phyloP scores from a whole-genome alignment of 495 filamentous ascomycete genomes.

The Apodospora peruviana region DNA sequence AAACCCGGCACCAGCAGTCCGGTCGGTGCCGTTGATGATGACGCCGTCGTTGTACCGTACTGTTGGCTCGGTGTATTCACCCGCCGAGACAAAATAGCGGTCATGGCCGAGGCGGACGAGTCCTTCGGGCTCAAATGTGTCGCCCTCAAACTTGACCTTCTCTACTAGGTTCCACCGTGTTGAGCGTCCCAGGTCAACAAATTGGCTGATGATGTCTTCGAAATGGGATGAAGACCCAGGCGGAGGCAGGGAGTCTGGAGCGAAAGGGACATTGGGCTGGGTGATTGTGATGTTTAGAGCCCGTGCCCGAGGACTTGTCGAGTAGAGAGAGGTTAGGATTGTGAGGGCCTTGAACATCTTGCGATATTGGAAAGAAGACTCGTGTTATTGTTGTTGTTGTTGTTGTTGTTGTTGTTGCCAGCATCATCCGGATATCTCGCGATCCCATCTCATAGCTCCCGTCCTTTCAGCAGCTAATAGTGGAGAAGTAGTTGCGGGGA shows the following conservation, averaged over 20 bases:
- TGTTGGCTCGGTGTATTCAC: constrained; percentile 22
- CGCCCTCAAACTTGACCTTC: constrained; percentile 27
- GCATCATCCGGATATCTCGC: too few relatives aligned
- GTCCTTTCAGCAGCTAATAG: too few relatives aligned
- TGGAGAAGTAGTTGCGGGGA: too few relatives aligned
- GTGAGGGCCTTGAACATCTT: constrained; percentile 1
- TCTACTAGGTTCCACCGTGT: constrained; percentile 28
- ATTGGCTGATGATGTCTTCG: constrained; percentile 26
- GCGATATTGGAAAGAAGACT: too few relatives aligned
- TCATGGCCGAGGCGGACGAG: constrained; percentile 27
- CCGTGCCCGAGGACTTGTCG: background rate
- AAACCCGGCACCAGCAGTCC: constrained; percentile 25
- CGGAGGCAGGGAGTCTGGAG: constrained; percentile 18
- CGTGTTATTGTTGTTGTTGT: too few relatives aligned
- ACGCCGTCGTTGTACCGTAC: constrained; percentile 16
- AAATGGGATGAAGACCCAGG: constrained; percentile 22
- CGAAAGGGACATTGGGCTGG: constrained; percentile 8
- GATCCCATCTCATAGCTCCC: too few relatives aligned
- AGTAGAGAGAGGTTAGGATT: background rate
- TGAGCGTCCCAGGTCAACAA: constrained; percentile 21
- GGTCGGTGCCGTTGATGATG: constrained; percentile 29
- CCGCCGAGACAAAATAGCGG: constrained; percentile 27
- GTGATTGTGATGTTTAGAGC: constrained; percentile 10
- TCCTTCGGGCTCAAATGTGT: constrained; percentile 34
- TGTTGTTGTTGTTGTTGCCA: too few relatives aligned